Evolutionary conservation across 768 basidiomycete genomes (phyloP), one percentile per base, ranked within the genome.

Genomic region (Boletus sensibilis): DNA sequence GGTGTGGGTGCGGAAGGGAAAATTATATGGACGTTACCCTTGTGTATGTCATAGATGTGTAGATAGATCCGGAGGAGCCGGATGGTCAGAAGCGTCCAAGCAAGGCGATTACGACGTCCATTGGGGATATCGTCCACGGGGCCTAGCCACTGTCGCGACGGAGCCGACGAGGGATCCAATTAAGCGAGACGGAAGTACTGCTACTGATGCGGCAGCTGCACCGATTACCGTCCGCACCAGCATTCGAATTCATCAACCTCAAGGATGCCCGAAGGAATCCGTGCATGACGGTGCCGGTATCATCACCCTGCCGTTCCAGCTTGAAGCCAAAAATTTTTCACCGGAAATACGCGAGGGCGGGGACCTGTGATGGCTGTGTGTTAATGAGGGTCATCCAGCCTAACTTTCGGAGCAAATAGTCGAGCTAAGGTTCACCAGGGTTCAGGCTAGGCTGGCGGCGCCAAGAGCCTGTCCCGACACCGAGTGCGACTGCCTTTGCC

Each of bases 321-420:
- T n/a, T n/a, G n/a, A 55, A 47, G 42, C 56, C 62, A 60, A 64
- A 72, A 72, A 71, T 63, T 16, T 72, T 72, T 72, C 66, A 62
- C 55, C 71, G 72, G 71, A 61, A 65, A 74, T 72, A 74, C 65
- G 71, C 71, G 71, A 74, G 55, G 64, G 71, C 71, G 71, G 71
- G 71, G 71, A 72, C 71, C 71, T 72, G 61, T 57, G 67, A 72
- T 62, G 71, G 71, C 71, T 72, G 71, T 72, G 71, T 72, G 69
- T 58, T 67, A 70, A 70, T 68, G 69, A 68, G 67, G 62, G 64
- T 66, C 68, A 47, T 59, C 54, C 59, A 59, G 31, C 63, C 59
- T 69, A 58, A 67, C 64, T 71, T 71, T 70, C 70, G 69, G 69
- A 52, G 65, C 49, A 70, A 71, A 65, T 69, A 69, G 50, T 60